A percentile compares a stretch with the other conserved stretches of the same genome.
Conservation (phyloP, 148 eudicot genomes). For the Pharnaceum exiguum region DNA sequence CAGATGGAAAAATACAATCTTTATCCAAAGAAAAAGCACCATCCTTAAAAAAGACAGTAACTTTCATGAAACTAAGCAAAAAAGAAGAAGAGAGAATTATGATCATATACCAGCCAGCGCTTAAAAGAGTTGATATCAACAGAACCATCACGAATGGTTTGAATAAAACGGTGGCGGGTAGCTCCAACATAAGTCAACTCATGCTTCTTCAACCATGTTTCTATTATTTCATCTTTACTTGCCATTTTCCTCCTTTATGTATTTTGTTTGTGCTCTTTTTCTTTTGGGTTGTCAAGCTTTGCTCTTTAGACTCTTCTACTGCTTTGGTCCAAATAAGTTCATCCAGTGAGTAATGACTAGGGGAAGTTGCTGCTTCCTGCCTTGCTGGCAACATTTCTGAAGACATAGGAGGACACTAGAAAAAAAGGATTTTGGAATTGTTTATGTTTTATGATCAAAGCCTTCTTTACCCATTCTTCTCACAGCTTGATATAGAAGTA, state of each 20-base stretch:
- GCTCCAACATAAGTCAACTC: conserved; percentile 35
- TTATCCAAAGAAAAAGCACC: no score
- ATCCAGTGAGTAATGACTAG: neutral
- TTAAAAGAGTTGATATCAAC: conserved; percentile 61
- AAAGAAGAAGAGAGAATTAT: neutral
- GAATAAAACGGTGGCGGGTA: conserved; percentile 64
- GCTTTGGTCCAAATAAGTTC: neutral
- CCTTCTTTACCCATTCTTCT: no score
- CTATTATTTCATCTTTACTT: conserved; percentile 12
- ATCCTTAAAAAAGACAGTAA: no score
- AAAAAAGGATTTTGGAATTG: no score
- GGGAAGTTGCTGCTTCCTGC: no score
- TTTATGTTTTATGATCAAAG: no score
- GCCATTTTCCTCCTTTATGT: neutral
- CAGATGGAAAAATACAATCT: no score
- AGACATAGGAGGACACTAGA: no score
- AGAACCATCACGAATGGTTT: conserved; percentile 49
- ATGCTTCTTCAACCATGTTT: conserved; percentile 52
- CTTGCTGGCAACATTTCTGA: no score
- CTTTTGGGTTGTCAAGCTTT: no score
- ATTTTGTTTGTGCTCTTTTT: no score
- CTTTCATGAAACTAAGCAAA: neutral
- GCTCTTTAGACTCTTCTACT: neutral
- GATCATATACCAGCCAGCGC: conserved; percentile 78
- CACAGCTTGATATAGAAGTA: no score